Evolutionary conservation across 257 asterid species (phyloP), one percentile per base, ranked within the genome.

Genomic region (Fraxinus americana): DNA sequence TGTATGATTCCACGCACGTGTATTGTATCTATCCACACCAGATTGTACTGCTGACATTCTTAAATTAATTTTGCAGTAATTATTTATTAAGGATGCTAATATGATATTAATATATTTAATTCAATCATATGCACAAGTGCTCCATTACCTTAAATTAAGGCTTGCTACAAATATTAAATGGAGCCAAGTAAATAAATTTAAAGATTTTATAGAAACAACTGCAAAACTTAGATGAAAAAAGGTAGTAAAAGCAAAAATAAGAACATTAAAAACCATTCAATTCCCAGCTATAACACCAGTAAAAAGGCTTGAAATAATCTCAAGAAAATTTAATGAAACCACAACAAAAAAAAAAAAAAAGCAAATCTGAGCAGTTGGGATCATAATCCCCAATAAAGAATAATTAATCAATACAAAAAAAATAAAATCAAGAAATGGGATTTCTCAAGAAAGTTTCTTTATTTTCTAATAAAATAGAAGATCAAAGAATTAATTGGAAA

Each of bases 51-150:
- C 6, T 63, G 69, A 63, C 35, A 63, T 63, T 63, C 69, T 25
- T 63, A 63, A 63, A 63, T 63, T 63, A 23, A 14, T 61, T 61
- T 61, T n/a, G 67, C 14, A 61, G 23, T 61, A 61, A 61, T 23
- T 61, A 63, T 23, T 25, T 11, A 25, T 17, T 21, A 19, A 8
- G 11, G 29, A 57, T 74, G 61, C 45, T 48, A 16, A 70, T 30
- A 71, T 32, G 70, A 73, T 72, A 72, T 78, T 23, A 75, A 8
- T 59, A 39, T 17, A 34, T 17, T 25, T 27, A 66, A 77, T 72
- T 59, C 79, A 74, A 82, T 82, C 78, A 83, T 48, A 78, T 48
- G 81, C 19, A 61, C 34, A 77, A 79, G 70, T 35, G 4, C 85
- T 80, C 83, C 71, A 59, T 80, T 69, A 71, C 61, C 81, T 76